These are phyloP conservation scores for Epichloe sylvatica DNA, from an alignment of 2,329 filamentous ascomycete genomes.

Conservation along the genomic window DNA sequence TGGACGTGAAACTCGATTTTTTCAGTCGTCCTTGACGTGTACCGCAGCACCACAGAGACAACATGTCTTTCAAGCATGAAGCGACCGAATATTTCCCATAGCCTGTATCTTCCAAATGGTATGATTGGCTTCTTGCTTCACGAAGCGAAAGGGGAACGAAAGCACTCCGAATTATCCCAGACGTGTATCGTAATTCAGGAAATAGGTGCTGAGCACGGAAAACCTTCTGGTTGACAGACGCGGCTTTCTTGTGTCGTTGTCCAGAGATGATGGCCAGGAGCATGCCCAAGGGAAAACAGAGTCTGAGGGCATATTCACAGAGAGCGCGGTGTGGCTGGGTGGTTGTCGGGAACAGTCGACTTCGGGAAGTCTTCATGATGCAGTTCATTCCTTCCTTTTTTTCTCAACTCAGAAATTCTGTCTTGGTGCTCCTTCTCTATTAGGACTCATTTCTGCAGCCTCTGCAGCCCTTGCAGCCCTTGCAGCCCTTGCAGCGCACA, in stretches of 20 bases:
- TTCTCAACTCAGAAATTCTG: neutral
- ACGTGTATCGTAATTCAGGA: neutral
- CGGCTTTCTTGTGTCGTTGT: neutral
- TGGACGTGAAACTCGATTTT: conserved; percentile 6
- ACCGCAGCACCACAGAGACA: conserved; percentile 14
- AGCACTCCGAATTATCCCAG: neutral
- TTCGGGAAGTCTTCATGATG: neutral
- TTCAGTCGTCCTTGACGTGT: conserved; percentile 5
- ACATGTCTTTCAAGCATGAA: conserved; percentile 5
- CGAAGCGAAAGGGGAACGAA: neutral
- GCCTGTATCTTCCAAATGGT: neutral
- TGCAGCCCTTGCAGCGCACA: neutral
- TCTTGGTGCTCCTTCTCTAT: neutral
- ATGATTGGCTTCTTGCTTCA: neutral
- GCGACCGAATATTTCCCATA: neutral
- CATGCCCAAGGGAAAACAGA: neutral
- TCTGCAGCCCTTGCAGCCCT: neutral
- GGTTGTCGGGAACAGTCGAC: no score
- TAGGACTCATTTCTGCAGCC: neutral
- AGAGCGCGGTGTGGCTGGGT: neutral
- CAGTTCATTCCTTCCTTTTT: neutral
- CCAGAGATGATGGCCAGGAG: neutral
- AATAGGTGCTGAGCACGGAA: neutral
- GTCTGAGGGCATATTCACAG: neutral
- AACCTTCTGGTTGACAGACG: neutral